These are phyloP conservation scores for Neurospora sp. DNA, from an alignment of 495 filamentous ascomycete species.

Conservation along the genomic window DNA sequence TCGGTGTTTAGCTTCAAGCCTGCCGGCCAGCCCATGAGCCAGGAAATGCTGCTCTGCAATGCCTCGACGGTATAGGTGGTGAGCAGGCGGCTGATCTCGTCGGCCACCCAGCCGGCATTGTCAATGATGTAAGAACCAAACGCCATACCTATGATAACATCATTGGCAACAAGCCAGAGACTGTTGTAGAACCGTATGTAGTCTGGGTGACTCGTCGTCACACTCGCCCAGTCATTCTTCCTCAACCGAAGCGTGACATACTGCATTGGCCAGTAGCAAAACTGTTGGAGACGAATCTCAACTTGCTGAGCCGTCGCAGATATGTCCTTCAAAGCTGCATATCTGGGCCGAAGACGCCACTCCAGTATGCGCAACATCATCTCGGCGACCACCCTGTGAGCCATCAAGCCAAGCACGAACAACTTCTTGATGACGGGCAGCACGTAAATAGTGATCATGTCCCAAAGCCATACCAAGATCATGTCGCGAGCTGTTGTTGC, in stretches of 20 bases:
- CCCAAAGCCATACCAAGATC: constrained; percentile 55
- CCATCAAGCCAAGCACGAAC: constrained; percentile 68
- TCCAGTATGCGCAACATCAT: constrained; percentile 70
- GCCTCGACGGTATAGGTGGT: constrained; percentile 80
- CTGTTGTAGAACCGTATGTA: constrained; percentile 99
- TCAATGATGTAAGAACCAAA: constrained; percentile 95
- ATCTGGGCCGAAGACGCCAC: constrained; percentile 72
- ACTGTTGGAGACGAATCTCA: constrained; percentile 94
- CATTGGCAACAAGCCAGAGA: constrained; percentile 96
- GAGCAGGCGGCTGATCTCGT: constrained; percentile 69
- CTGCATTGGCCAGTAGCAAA: constrained; percentile 98
- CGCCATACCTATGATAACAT: constrained; percentile 97
- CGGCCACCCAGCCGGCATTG: constrained; percentile 76
- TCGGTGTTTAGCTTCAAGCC: constrained; percentile 95
- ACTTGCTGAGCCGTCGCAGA: constrained; percentile 98
- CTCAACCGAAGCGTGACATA: constrained; percentile 82
- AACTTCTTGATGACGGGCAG: constrained; percentile 64
- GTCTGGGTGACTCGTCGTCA: constrained; percentile 90
- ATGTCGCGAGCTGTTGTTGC: constrained; percentile 76
- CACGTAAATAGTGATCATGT: constrained; percentile 64
- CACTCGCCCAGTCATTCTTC: constrained; percentile 89
- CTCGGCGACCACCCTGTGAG: constrained; percentile 76
- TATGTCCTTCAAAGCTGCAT: constrained; percentile 85
- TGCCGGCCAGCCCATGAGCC: constrained; percentile 98
- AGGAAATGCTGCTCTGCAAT: constrained; percentile 78